phyloP scores from a whole-genome alignment of 345 rosid species.

The Clausena lansium region DNA sequence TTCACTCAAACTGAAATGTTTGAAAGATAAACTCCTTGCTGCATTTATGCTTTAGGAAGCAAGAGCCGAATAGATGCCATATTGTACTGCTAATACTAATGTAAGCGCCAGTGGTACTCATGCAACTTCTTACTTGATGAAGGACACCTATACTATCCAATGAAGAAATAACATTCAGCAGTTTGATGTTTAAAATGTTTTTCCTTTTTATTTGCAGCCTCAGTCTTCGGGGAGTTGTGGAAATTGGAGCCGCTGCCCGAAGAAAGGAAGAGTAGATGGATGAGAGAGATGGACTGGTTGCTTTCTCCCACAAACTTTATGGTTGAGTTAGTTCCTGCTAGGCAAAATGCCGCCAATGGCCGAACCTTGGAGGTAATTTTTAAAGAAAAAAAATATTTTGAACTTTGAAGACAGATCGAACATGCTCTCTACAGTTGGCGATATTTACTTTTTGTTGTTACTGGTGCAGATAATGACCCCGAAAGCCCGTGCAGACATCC shows the following conservation, averaged over 20 bases:
- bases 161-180: background rate
- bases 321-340: conserved; percentile 97
- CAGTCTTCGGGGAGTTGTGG: conserved; percentile 95
- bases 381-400: background rate
- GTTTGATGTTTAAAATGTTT: background rate
- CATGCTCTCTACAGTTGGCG: conserved; percentile 8
- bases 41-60: background rate
- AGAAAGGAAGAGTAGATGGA: conserved; percentile 81
- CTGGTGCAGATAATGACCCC: conserved; percentile 89
- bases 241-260: conserved; percentile 82
- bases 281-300: conserved; percentile 92
- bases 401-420: background rate
- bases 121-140: background rate
- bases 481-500: conserved; percentile 87
- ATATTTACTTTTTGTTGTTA: conserved; percentile 21
- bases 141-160: background rate
- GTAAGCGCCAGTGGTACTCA: background rate
- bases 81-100: background rate
- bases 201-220: conserved; percentile 41
- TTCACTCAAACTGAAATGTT: background rate
- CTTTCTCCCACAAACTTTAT: conserved; percentile 90
- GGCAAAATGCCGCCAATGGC: conserved; percentile 81
- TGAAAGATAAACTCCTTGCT: background rate
- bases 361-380: conserved; percentile 64
- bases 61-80: background rate